phyloP scores from a whole-genome alignment of 176 grass and related monocot genomes.

The Microstegium vimineum region DNA sequence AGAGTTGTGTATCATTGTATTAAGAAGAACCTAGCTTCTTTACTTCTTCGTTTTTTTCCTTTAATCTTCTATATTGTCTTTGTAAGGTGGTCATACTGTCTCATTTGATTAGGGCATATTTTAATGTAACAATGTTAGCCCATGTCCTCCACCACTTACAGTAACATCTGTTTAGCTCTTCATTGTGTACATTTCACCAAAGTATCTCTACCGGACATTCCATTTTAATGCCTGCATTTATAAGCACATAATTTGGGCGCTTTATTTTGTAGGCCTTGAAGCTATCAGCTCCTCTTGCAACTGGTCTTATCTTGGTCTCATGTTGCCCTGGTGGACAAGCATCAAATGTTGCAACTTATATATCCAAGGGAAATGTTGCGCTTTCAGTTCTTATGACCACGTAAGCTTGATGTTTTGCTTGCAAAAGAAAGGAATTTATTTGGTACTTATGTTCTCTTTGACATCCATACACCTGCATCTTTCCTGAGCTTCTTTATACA shows the following conservation, averaged over 20 bases:
- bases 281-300: constrained; percentile 90
- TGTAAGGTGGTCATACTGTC: background rate
- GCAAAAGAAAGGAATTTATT: background rate
- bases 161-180: constrained; percentile 5
- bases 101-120: background rate
- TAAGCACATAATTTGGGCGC: constrained; percentile 5
- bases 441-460: constrained; percentile 8
- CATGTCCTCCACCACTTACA: background rate
- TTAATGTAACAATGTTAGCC: background rate
- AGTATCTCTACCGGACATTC: background rate
- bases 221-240: constrained; percentile 1
- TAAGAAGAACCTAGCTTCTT: background rate
- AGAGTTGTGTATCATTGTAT: background rate
- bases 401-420: constrained; percentile 50
- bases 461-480: background rate
- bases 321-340: constrained; percentile 99
- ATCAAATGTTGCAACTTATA: constrained; percentile 98
- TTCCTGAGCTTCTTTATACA: background rate
- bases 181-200: constrained; percentile 7
- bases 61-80: background rate
- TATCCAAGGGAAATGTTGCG: constrained; percentile 98
- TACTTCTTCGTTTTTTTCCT: background rate
- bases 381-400: constrained; percentile 99
- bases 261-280: constrained; percentile 70
- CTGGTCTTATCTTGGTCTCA: constrained; percentile 95